phyloP scores from a whole-genome alignment of 2,329 filamentous ascomycete species.

The Cladosporium velox region DNA sequence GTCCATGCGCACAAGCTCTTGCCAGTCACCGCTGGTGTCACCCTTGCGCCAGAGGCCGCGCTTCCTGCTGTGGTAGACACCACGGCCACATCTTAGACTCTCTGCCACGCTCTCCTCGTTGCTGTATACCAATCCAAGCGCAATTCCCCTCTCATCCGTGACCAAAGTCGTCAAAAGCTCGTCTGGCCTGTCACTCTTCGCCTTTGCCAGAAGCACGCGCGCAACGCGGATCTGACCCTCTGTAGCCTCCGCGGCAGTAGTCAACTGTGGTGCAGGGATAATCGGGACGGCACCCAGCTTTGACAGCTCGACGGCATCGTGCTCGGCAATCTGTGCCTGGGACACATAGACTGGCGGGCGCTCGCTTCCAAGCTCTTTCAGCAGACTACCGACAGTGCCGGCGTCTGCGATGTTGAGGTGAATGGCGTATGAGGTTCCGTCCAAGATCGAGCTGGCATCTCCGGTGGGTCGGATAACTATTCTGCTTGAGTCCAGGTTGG shows the following conservation, averaged over 20 bases:
- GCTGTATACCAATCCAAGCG: conserved; percentile 90
- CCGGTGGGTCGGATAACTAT: conserved; percentile 54
- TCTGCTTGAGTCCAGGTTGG: conserved; percentile 57
- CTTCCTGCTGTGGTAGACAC: conserved; percentile 96
- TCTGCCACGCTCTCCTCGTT: conserved; percentile 87
- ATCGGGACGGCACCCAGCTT: conserved; percentile 64
- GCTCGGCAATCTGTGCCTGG: conserved; percentile 44
- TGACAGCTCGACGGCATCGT: conserved; percentile 45
- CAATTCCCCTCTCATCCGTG: conserved; percentile 80
- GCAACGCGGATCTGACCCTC: conserved; percentile 64
- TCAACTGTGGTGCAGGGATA: conserved; percentile 69
- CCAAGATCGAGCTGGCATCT: conserved; percentile 48
- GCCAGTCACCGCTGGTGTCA: conserved; percentile 88
- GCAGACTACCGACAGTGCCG: conserved; percentile 47
- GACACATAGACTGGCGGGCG: conserved; percentile 55
- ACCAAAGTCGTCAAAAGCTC: conserved; percentile 87
- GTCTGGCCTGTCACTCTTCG: conserved; percentile 79
- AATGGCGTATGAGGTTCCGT: conserved; percentile 49
- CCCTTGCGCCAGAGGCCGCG: conserved; percentile 96
- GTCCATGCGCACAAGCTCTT: conserved; percentile 80
- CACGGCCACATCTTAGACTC: conserved; percentile 75
- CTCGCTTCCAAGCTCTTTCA: conserved; percentile 53
- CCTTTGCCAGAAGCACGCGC: conserved; percentile 71
- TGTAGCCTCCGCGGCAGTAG: conserved; percentile 63
- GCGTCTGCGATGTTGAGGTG: conserved; percentile 44